These are phyloP conservation scores for Talaromyces nanjingensis DNA, from an alignment of 495 filamentous ascomycete genomes.

Conservation along the genomic window DNA sequence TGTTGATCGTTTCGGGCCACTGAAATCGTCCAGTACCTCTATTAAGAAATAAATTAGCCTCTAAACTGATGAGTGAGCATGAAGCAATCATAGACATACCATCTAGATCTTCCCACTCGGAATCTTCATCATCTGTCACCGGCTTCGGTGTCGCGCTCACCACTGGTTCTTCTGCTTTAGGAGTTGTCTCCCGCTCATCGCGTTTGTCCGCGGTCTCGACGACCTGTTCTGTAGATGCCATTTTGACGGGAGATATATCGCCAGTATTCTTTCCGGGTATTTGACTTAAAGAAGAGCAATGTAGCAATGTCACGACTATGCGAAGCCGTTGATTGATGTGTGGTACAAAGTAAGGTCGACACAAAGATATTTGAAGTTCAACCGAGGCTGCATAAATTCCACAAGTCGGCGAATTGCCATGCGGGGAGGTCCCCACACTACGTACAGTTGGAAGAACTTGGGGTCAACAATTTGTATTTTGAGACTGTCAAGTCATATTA, in stretches of 20 bases:
- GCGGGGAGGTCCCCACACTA: background rate
- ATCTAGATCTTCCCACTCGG: conserved; percentile 85
- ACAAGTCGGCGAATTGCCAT: background rate
- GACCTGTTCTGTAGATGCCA: background rate
- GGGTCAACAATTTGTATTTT: background rate
- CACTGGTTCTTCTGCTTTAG: background rate
- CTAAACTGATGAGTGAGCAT: background rate
- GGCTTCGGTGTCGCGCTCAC: background rate
- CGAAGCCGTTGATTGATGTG: background rate
- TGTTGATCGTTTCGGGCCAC: conserved; percentile 36
- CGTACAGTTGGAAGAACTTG: background rate
- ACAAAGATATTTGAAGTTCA: background rate
- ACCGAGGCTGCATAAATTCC: background rate
- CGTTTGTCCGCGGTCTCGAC: background rate
- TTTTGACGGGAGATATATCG: background rate
- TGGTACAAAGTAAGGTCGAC: background rate
- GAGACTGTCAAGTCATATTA: background rate
- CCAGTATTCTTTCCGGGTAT: background rate
- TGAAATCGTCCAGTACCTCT: conserved; percentile 93
- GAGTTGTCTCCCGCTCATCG: background rate
- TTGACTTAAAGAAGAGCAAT: no score
- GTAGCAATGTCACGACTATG: background rate
- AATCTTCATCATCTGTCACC: conserved; percentile 31
- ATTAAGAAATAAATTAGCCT: conserved; percentile 1
- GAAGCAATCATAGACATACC: conserved; percentile 41